Evolutionary conservation across 208 protist species (phyloP).

Genomic region (Novymonas esmeraldas): DNA sequence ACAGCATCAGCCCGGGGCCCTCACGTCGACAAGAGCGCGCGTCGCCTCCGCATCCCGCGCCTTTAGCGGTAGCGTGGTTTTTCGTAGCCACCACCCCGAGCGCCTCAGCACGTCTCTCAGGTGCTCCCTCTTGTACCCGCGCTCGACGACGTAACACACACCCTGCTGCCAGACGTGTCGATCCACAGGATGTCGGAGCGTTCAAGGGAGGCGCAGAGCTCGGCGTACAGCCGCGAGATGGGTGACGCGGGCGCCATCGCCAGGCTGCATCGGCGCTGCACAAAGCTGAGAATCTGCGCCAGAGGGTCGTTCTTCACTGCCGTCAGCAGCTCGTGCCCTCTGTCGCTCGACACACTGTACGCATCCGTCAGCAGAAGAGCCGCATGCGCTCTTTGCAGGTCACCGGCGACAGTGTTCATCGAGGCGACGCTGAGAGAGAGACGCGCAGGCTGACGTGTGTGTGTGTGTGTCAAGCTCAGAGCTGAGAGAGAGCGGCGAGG

Average conservation of each 20-base stretch:
- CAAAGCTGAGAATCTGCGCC: not conserved
- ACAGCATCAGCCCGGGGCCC: not conserved
- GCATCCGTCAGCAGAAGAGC: not conserved
- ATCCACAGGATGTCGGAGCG: not conserved
- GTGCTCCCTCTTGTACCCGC: not conserved
- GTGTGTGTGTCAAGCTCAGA: too few species aligned
- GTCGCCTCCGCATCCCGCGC: not conserved
- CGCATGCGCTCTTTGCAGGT: not conserved
- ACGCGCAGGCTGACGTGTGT: not conserved
- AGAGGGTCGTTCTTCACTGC: not conserved
- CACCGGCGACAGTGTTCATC: not conserved
- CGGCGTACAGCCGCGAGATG: not conserved
- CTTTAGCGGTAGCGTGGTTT: not conserved
- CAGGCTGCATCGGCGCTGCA: too few species aligned
- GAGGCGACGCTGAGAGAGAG: not conserved
- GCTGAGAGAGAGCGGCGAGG: not conserved
- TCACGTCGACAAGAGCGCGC: not conserved
- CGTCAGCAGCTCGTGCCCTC: not conserved
- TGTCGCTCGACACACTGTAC: not conserved
- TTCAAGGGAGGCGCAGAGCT: not conserved
- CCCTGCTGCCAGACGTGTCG: not conserved
- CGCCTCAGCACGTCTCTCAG: not conserved
- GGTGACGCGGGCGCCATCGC: not conserved
- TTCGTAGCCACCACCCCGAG: not conserved
- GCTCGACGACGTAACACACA: not conserved